phyloP scores from a whole-genome alignment of 2,329 filamentous ascomycete genomes.

The Exserohilum rostratum region DNA sequence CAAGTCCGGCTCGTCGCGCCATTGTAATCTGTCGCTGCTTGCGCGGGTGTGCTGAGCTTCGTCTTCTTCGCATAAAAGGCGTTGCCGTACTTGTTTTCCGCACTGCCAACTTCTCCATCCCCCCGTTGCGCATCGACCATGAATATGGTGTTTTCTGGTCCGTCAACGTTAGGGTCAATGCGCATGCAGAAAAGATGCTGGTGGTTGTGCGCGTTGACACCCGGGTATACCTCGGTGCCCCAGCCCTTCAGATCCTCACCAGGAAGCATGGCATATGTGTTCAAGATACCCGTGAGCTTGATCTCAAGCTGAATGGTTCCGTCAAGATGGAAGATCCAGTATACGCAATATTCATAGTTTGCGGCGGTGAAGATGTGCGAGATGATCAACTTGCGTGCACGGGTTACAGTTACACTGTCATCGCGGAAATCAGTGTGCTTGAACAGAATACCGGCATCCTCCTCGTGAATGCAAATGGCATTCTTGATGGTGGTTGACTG shows the following conservation, averaged over 20 bases:
- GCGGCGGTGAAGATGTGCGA: conserved; percentile 94
- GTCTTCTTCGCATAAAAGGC: conserved; percentile 87
- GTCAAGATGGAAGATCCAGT: conserved; percentile 93
- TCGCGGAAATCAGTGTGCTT: conserved; percentile 96
- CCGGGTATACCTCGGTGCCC: conserved; percentile 90
- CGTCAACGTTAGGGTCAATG: conserved; percentile 85
- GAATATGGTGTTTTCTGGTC: conserved; percentile 82
- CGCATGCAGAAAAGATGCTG: conserved; percentile 94
- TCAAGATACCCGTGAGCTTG: conserved; percentile 87
- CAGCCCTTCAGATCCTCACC: conserved; percentile 84
- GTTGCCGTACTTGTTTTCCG: conserved; percentile 87
- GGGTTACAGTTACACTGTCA: conserved; percentile 82
- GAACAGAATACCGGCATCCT: conserved; percentile 89
- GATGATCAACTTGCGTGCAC: conserved; percentile 82
- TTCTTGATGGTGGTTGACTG: conserved; percentile 85
- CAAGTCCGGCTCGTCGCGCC: conserved; percentile 80
- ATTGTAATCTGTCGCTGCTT: conserved; percentile 80
- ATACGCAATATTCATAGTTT: conserved; percentile 90
- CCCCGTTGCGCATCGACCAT: conserved; percentile 77
- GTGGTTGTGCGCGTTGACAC: conserved; percentile 94
- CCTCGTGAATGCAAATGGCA: conserved; percentile 93
- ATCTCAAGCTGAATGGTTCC: conserved; percentile 91
- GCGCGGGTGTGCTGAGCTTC: conserved; percentile 72
- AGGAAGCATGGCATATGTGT: conserved; percentile 82
- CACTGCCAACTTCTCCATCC: conserved; percentile 75